Evolutionary conservation across 345 rosid genomes (phyloP).

Genomic region (Euphorbia peplus): DNA sequence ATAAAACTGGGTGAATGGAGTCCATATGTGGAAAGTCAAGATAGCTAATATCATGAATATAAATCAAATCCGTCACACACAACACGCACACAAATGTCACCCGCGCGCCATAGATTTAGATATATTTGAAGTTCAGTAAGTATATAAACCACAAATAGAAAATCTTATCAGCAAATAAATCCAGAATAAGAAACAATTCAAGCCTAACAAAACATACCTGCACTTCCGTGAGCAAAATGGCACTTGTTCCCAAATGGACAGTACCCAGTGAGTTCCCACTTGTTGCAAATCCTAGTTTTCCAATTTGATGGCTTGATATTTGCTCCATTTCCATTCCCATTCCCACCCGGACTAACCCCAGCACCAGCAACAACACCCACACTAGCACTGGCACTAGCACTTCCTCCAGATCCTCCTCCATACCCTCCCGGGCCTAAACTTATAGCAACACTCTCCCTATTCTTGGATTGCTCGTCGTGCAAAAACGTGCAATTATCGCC

Average conservation of each 20-base stretch:
- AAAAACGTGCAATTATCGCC: slow-evolving; percentile 87
- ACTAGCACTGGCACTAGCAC: neutral
- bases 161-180: neutral
- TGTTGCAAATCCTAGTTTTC: slow-evolving; percentile 96
- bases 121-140: slow-evolving; percentile 3
- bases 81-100: slow-evolving; percentile 3
- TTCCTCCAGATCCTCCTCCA: slow-evolving; percentile 52
- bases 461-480: slow-evolving; percentile 91
- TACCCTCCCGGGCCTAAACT: slow-evolving; percentile 93
- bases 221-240: slow-evolving; percentile 94
- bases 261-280: slow-evolving; percentile 95
- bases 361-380: neutral
- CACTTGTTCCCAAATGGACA: slow-evolving; percentile 95
- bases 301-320: slow-evolving; percentile 86
- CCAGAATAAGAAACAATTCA: neutral
- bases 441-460: slow-evolving; percentile 90
- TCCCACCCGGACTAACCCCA: slow-evolving; percentile 32
- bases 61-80: neutral
- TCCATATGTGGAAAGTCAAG: neutral
- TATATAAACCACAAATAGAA: neutral
- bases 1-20: neutral
- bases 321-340: slow-evolving; percentile 16
- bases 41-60: neutral
- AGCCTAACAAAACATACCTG: slow-evolving; percentile 42
- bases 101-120: neutral